A percentile compares a stretch with the other conserved stretches of the same genome.
Conservation (phyloP, 306 rosid species). For the Citrullus amarus region DNA sequence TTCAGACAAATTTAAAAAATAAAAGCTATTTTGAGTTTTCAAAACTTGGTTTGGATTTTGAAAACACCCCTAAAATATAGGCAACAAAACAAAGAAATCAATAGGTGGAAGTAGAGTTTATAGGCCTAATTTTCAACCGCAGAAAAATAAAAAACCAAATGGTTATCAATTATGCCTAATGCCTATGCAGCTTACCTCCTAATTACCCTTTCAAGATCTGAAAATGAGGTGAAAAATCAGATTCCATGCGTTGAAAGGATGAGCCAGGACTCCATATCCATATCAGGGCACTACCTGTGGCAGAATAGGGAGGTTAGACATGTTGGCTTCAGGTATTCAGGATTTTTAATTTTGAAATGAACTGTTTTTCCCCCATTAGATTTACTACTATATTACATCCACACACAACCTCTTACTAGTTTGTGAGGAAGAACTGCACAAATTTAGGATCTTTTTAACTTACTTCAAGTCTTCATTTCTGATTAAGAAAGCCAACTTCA, state of each 20-base stretch:
- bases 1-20: no score
- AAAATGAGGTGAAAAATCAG: no score
- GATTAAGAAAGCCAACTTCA: neutral
- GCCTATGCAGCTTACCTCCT: no score
- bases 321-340: conserved; percentile 63
- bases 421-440: neutral
- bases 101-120: neutral
- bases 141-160: no score
- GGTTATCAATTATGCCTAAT: neutral
- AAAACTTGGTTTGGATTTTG: neutral
- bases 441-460: neutral
- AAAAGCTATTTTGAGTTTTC: neutral
- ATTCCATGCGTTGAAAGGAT: conserved; percentile 39
- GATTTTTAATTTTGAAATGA: neutral
- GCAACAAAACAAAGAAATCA: neutral
- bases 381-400: neutral
- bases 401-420: neutral
- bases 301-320: conserved; percentile 62
- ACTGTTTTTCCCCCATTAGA: neutral
- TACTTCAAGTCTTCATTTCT: neutral
- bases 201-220: no score
- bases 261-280: conserved; percentile 92
- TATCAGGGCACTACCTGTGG: conserved; percentile 63
- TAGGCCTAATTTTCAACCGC: neutral
- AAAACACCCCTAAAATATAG: no score